Percentiles rank a stretch among this genome's conserved stretches.
Evolutionary conservation across 495 filamentous ascomycete species (phyloP).

Genomic region (Penicillium psychrofluorescens): DNA sequence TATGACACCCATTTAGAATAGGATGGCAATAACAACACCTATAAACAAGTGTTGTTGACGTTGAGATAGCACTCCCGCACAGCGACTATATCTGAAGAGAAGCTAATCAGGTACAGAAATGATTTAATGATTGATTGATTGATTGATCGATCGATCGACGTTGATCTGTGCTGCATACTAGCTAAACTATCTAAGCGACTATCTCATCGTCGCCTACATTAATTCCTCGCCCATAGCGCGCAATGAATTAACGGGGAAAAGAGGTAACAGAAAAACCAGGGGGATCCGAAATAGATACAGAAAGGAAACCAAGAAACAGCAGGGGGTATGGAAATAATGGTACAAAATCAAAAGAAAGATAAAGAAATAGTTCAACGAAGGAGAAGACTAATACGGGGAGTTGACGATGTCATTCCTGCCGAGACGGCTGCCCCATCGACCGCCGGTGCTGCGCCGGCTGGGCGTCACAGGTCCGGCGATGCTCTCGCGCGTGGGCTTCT

Average conservation of each 20-base stretch:
- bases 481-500: constrained; percentile 86
- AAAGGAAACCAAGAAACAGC: constrained; percentile 16
- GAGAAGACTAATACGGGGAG: constrained; percentile 59
- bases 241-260: not conserved
- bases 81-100: too few species aligned
- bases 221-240: not conserved
- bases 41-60: too few species aligned
- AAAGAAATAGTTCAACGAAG: not conserved
- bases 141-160: too few species aligned
- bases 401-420: constrained; percentile 75
- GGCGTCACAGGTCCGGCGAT: constrained; percentile 63
- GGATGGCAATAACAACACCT: too few species aligned
- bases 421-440: constrained; percentile 47
- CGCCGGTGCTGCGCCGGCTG: constrained; percentile 27
- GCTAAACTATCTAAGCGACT: too few species aligned
- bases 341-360: constrained; percentile 14
- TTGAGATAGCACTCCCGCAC: too few species aligned
- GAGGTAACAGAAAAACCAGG: not conserved
- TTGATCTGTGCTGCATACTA: too few species aligned
- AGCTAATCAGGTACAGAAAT: too few species aligned
- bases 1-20: too few species aligned
- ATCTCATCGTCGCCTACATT: too few species aligned
- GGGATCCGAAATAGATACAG: too few species aligned
- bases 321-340: constrained; percentile 33
- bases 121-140: too few species aligned